Evolutionary conservation across 495 filamentous ascomycete genomes (phyloP).

Genomic region (Hypoxylon lienhwacheense): DNA sequence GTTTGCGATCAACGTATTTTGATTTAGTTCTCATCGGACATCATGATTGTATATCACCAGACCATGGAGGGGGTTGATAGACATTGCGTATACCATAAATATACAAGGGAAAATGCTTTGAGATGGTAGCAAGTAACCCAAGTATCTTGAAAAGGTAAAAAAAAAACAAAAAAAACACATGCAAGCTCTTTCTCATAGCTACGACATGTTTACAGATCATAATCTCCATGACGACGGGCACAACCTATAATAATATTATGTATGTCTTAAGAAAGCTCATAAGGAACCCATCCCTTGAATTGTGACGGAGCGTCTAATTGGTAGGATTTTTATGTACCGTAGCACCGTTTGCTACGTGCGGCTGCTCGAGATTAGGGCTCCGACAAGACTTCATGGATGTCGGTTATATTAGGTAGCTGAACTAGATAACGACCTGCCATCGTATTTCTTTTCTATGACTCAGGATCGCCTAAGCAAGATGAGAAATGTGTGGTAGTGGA

Average conservation of each 20-base stretch:
- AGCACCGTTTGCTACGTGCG: conserved; percentile 1
- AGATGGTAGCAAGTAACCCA: neutral
- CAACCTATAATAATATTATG: neutral
- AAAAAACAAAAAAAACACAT: neutral
- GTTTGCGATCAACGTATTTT: conserved; percentile 3
- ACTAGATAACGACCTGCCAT: neutral
- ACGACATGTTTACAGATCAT: too few relatives aligned
- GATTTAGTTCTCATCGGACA: neutral
- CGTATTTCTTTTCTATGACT: neutral
- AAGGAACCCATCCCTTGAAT: neutral
- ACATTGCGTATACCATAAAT: too few relatives aligned
- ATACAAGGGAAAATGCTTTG: too few relatives aligned
- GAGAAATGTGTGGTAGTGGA: neutral
- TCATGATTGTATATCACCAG: neutral
- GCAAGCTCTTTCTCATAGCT: too few relatives aligned
- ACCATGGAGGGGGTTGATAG: neutral
- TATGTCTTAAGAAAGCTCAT: conserved; percentile 1
- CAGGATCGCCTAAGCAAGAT: conserved; percentile 1
- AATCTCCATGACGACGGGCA: neutral
- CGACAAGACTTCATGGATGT: conserved; percentile 9
- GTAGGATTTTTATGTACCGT: conserved; percentile 14
- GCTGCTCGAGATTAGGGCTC: conserved; percentile 11
- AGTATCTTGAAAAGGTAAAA: neutral
- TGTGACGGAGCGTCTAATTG: conserved; percentile 3
- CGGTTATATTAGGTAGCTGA: too few relatives aligned